Evolutionary conservation across 2,329 filamentous ascomycete species (phyloP).

Genomic region (Alternaria sp.): DNA sequence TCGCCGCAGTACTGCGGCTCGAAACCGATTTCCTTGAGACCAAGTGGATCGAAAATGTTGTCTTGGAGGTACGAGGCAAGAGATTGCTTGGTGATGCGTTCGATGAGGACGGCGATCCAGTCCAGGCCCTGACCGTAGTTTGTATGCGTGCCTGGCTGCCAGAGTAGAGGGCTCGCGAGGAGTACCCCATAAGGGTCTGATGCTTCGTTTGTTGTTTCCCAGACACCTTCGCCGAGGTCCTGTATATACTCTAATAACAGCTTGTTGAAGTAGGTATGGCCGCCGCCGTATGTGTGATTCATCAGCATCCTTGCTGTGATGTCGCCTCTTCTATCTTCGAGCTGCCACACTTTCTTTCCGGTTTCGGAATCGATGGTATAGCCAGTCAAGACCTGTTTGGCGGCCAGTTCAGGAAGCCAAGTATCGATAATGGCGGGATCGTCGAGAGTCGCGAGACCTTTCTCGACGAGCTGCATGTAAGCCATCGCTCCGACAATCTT

Average conservation of each 20-base stretch:
- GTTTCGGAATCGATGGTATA: conserved; percentile 7
- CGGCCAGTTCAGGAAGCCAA: not conserved
- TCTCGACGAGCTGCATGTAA: conserved; percentile 38
- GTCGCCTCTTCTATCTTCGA: conserved; percentile 21
- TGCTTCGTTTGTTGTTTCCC: conserved; percentile 24
- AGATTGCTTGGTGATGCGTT: conserved; percentile 50
- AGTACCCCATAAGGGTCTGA: conserved; percentile 20
- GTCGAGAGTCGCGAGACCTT: conserved; percentile 26
- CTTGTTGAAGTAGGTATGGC: conserved; percentile 50
- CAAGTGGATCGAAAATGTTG: conserved; percentile 32
- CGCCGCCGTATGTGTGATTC: conserved; percentile 60
- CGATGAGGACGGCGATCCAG: conserved; percentile 60
- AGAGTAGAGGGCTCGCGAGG: conserved; percentile 31
- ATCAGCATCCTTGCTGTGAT: conserved; percentile 52
- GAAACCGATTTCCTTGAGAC: conserved; percentile 22
- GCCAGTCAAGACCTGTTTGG: conserved; percentile 15
- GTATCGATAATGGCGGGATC: conserved; percentile 21
- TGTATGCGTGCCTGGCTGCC: conserved; percentile 60
- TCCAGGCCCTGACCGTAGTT: conserved; percentile 55
- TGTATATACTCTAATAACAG: conserved; percentile 37
- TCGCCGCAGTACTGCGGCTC: conserved; percentile 41
- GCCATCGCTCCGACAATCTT: conserved; percentile 38
- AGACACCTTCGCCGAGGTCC: conserved; percentile 14
- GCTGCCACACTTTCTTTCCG: conserved; percentile 18
- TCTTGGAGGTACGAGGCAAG: conserved; percentile 42